Evolutionary conservation across 257 asterid genomes (phyloP).

Genomic region (Gentiana macrophylla): DNA sequence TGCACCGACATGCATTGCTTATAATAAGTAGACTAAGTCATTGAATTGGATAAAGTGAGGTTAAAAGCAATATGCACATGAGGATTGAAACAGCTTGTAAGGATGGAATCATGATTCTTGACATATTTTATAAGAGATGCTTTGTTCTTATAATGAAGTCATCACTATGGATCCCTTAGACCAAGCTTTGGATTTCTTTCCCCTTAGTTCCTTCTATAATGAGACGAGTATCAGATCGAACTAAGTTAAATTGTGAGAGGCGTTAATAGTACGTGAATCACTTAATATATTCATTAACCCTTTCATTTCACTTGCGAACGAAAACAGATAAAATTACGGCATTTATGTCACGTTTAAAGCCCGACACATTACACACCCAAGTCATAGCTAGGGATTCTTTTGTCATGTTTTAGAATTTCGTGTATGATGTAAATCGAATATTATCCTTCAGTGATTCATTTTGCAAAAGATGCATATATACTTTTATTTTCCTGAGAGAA

Average conservation of each 20-base stretch:
- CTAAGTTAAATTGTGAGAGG: neutral
- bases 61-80: slow-evolving; percentile 3
- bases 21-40: no score
- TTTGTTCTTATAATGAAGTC: neutral
- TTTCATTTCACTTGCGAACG: slow-evolving; percentile 1
- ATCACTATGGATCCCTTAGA: neutral
- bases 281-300: slow-evolving; percentile 1
- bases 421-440: no score
- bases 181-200: neutral
- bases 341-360: no score
- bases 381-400: no score
- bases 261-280: neutral
- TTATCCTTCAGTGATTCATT: no score
- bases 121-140: neutral
- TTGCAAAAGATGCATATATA: no score
- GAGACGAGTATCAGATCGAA: neutral
- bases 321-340: no score
- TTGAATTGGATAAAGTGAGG: neutral
- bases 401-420: no score
- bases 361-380: no score
- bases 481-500: no score
- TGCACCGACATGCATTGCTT: no score
- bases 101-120: slow-evolving; percentile 1
- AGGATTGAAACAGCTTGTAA: neutral
- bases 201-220: neutral